Evolutionary conservation across 495 filamentous ascomycete genomes (phyloP).

Genomic region (Tuber borchii): DNA sequence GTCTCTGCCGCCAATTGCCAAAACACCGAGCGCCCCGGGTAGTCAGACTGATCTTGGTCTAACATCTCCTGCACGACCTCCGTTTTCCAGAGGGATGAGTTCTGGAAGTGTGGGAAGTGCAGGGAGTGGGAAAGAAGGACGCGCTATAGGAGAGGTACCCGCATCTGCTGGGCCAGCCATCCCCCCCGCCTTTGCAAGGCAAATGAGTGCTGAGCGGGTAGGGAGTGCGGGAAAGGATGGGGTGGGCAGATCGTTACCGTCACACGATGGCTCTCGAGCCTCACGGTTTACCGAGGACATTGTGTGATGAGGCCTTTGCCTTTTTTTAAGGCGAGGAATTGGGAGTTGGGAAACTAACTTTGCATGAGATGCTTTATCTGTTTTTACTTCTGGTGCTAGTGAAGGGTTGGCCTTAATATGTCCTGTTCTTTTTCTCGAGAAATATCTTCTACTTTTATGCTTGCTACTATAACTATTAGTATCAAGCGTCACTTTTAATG

Average conservation of each 20-base stretch:
- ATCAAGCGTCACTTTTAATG: slow-evolving; percentile 37
- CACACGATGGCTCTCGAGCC: slow-evolving; percentile 40
- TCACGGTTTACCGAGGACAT: slow-evolving; percentile 43
- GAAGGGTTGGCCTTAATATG: slow-evolving; percentile 11
- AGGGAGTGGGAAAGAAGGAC: slow-evolving; percentile 10
- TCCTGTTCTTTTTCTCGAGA: slow-evolving; percentile 17
- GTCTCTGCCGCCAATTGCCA: neutral
- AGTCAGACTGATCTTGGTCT: slow-evolving; percentile 1
- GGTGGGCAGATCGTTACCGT: slow-evolving; percentile 39
- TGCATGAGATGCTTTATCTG: slow-evolving; percentile 10
- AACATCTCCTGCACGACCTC: neutral
- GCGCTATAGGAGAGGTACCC: slow-evolving; percentile 18
- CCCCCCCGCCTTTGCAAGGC: slow-evolving; percentile 23
- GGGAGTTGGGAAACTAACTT: neutral
- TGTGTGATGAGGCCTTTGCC: slow-evolving; percentile 27
- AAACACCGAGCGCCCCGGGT: slow-evolving; percentile 6
- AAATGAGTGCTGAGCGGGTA: slow-evolving; percentile 27
- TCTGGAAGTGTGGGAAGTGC: neutral
- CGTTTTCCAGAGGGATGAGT: neutral
- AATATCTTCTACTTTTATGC: slow-evolving; percentile 16
- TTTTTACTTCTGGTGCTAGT: neutral
- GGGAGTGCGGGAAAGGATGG: slow-evolving; percentile 37
- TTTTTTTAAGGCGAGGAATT: slow-evolving; percentile 8
- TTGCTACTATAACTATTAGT: slow-evolving; percentile 27
- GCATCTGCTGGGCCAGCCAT: slow-evolving; percentile 24